Conservation (phyloP, 2,329 filamentous ascomycete genomes). For the Neobulgaria alba region DNA sequence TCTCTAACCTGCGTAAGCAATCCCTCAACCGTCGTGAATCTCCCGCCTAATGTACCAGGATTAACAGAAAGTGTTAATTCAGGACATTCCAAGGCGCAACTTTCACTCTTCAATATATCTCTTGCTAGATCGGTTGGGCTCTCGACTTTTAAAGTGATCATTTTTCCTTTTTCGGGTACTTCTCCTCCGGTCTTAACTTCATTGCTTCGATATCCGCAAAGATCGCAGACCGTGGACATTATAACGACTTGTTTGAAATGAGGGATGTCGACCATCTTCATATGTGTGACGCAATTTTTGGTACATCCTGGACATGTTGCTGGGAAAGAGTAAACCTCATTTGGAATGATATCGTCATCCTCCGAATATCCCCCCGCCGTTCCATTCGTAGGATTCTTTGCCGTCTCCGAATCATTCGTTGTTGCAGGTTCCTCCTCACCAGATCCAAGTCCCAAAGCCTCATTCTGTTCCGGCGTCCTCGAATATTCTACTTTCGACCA, state of each 20-base stretch:
- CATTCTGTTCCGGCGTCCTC: conserved; percentile 80
- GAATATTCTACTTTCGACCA: conserved; percentile 81
- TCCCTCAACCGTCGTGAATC: conserved; percentile 95
- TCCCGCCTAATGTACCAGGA: conserved; percentile 86
- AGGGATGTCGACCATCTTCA: conserved; percentile 98
- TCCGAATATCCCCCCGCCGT: too few relatives aligned
- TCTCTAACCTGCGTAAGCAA: conserved; percentile 86
- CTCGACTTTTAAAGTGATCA: conserved; percentile 69
- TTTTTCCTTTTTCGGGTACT: conserved; percentile 76
- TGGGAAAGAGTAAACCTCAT: conserved; percentile 89
- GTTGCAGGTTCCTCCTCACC: conserved; percentile 47
- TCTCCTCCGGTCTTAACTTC: conserved; percentile 97
- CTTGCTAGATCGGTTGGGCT: conserved; percentile 67
- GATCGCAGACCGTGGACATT: conserved; percentile 87
- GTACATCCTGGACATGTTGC: conserved; percentile 87
- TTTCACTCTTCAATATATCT: conserved; percentile 95
- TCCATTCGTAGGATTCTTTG: conserved; percentile 33
- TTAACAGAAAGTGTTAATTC: conserved; percentile 83
- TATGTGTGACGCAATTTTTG: conserved; percentile 79
- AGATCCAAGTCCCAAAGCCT: conserved; percentile 66
- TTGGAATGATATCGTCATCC: conserved; percentile 78
- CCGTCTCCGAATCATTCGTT: conserved; percentile 32
- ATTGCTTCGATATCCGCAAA: conserved; percentile 90
- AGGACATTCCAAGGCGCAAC: conserved; percentile 76
- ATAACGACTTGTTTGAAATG: conserved; percentile 96